Base-by-base conservation (phyloP, 495 filamentous ascomycete species). In the Annulohypoxylon nitens region DNA sequence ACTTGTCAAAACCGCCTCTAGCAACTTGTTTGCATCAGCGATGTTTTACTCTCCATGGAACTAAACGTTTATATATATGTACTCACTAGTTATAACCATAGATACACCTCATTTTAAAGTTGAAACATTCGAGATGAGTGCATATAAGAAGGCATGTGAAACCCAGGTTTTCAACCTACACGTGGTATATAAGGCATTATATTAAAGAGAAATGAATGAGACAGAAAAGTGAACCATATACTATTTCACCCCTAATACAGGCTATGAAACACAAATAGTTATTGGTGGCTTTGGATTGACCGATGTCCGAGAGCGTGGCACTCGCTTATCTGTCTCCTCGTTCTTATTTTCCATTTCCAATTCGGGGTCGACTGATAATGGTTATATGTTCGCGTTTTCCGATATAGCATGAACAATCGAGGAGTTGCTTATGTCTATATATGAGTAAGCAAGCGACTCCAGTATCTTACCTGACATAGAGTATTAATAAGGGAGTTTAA, bases 301-400 rank as follows among this genome's bases (percentile, higher is more conserved):
- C 4, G 63, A 64, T 25, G 51, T 43, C 64, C 39, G 33, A 48
- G 36, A 61, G 30, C 37, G 61, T 69, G 60, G 53, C 37, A 64
- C 60, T 68, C 64, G 64, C 64, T 48, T 69, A 69, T 69, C 55
- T 69, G 45, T 36, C 12, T 54, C 30, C 26, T 36, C 23, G 48
- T 58, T 47, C 43, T 50, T 68, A 37, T n/a, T 23, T 23, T 23
- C 20, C 20, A 23, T 23, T 23, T 26, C 33, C 34, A 4, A 30
- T 30, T 30, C 37, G 20, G 25, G 16, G 48, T 33, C 23, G 58
- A 23, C 57, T 23, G 50, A 59, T 7, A 25, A 25, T 64, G 26
- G 37, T 30, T 33, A 48, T 51, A 20, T 59, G 33, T 37, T 55
- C 14, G 23, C 6, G 6, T 43, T 26, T 26, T 37, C 20, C 23